phyloP scores from a whole-genome alignment of 1,284 basidiomycete genomes.

The Psilocybe mexicana region DNA sequence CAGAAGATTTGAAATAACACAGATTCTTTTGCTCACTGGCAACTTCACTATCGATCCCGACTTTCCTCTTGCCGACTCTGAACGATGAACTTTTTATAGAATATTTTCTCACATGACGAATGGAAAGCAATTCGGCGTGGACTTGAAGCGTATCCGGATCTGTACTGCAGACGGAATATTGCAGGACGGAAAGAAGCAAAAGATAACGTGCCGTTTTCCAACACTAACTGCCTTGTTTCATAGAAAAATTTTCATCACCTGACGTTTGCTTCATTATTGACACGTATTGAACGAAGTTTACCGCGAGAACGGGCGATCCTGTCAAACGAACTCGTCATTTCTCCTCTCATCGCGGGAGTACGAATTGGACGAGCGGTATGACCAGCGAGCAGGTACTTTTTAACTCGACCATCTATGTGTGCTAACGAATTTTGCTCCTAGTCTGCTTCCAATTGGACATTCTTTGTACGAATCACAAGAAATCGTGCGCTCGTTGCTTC shows the following conservation, averaged over 20 bases:
- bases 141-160: constrained; percentile 15
- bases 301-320: too few relatives aligned
- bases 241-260: not conserved
- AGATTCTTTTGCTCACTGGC: not conserved
- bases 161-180: not conserved
- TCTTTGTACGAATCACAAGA: too few relatives aligned
- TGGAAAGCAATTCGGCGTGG: constrained; percentile 9
- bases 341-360: not conserved
- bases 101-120: constrained; percentile 12
- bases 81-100: constrained; percentile 13
- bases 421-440: not conserved
- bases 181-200: not conserved
- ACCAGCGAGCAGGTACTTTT: not conserved
- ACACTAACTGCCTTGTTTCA: constrained; percentile 1
- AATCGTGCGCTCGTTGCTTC: too few relatives aligned
- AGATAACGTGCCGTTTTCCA: not conserved
- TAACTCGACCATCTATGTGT: not conserved
- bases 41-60: constrained; percentile 7
- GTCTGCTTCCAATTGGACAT: too few relatives aligned
- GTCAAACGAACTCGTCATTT: not conserved
- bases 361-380: not conserved
- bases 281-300: not conserved
- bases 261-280: not conserved
- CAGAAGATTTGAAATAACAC: too few relatives aligned
- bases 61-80: constrained; percentile 9